phyloP scores from a whole-genome alignment of 257 asterid species.

The Apocynum venetum region DNA sequence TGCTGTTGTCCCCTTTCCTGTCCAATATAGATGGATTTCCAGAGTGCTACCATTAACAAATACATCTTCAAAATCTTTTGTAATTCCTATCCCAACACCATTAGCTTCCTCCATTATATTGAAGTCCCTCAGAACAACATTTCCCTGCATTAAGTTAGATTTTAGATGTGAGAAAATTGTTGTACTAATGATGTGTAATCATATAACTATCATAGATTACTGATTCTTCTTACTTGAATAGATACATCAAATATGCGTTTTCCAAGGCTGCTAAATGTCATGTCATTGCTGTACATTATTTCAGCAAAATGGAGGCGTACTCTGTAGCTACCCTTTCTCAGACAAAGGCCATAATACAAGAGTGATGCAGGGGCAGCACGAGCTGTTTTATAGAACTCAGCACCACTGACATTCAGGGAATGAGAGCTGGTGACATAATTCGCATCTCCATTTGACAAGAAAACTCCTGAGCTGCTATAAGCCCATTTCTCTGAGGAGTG shows the following conservation, averaged over 20 bases:
- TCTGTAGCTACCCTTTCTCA: conserved; percentile 73
- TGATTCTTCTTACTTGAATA: conserved; percentile 61
- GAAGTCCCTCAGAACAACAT: conserved; percentile 57
- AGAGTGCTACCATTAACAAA: conserved; percentile 60
- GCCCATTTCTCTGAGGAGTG: conserved; percentile 55
- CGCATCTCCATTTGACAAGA: conserved; percentile 10
- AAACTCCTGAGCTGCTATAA: conserved; percentile 71
- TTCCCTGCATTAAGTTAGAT: conserved; percentile 48
- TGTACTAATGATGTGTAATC: not conserved
- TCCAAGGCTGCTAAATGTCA: conserved; percentile 64
- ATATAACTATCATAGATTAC: not conserved
- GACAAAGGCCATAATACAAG: conserved; percentile 69
- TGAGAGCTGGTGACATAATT: conserved; percentile 21
- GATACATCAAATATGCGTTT: conserved; percentile 77
- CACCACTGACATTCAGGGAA: conserved; percentile 24
- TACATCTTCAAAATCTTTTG: conserved; percentile 36
- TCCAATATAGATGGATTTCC: conserved; percentile 92
- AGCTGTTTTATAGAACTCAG: conserved; percentile 60
- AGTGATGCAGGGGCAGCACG: conserved; percentile 77
- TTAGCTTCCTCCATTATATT: conserved; percentile 57
- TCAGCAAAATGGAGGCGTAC: conserved; percentile 94
- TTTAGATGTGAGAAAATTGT: not conserved
- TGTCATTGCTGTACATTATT: conserved; percentile 51
- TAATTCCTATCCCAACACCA: conserved; percentile 59
- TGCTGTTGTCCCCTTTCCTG: conserved; percentile 84